Conservation (phyloP, 2,329 filamentous ascomycete genomes). For the Cladosporium sphaerospermum region DNA sequence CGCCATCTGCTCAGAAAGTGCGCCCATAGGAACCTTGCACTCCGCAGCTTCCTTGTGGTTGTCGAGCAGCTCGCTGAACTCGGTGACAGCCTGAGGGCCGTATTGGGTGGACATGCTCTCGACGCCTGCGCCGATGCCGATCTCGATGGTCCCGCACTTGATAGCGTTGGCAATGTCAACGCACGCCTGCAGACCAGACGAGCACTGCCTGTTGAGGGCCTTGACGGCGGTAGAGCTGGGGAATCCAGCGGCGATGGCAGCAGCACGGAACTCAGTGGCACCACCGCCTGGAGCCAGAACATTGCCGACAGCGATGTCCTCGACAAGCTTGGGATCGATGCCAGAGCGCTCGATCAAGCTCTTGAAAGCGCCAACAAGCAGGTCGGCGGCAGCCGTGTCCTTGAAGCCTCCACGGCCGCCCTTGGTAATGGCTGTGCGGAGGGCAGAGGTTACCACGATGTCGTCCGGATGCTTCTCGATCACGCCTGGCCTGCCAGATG, state of each 20-base stretch:
- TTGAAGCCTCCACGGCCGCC: constrained; percentile 93
- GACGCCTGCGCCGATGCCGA: constrained; percentile 88
- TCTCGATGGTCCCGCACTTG: constrained; percentile 83
- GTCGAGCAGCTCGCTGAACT: constrained; percentile 88
- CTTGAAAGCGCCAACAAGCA: constrained; percentile 77
- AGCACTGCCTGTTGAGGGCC: constrained; percentile 90
- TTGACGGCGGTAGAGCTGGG: constrained; percentile 78
- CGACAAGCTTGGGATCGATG: constrained; percentile 80
- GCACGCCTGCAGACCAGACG: constrained; percentile 83
- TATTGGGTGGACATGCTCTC: constrained; percentile 96
- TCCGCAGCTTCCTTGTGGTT: constrained; percentile 75
- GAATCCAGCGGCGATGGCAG: constrained; percentile 84
- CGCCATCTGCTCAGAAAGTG: constrained; percentile 91
- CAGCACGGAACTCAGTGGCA: constrained; percentile 93
- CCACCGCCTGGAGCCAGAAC: constrained; percentile 90
- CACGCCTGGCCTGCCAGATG: constrained; percentile 39
- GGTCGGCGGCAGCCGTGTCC: constrained; percentile 82
- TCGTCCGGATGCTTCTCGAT: constrained; percentile 54
- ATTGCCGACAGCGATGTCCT: constrained; percentile 87
- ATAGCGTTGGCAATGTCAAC: constrained; percentile 94
- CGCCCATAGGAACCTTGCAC: constrained; percentile 97
- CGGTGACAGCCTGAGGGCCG: constrained; percentile 78
- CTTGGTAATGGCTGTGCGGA: constrained; percentile 87
- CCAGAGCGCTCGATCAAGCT: constrained; percentile 75
- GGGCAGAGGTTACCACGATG: constrained; percentile 85